Evolutionary conservation across 2,329 filamentous ascomycete genomes (phyloP).

Genomic region (Diaporthe sp.): DNA sequence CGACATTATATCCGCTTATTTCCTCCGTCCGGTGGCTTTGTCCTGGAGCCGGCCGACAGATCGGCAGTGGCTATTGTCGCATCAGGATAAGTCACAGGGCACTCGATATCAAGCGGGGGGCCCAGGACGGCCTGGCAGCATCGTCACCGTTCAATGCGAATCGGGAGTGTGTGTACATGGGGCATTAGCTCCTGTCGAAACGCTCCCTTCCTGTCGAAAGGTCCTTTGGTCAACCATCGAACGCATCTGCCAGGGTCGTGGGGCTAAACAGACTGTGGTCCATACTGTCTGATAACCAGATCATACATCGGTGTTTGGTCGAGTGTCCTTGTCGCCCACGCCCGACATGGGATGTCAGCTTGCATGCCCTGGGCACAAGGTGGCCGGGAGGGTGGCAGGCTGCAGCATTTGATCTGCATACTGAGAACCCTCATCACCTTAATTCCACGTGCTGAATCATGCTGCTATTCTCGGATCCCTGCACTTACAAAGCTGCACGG

Average conservation of each 20-base stretch:
- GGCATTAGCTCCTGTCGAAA: not conserved
- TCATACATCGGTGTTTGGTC: constrained; percentile 13
- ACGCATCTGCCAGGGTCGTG: not conserved
- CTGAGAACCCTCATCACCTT: constrained; percentile 26
- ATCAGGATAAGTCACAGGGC: constrained; percentile 10
- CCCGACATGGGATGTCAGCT: not conserved
- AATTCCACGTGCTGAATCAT: constrained; percentile 35
- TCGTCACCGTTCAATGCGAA: not conserved
- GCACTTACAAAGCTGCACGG: constrained; percentile 30
- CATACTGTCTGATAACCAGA: constrained; percentile 5
- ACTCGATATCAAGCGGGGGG: not conserved
- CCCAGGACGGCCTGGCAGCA: not conserved
- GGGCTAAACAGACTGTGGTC: not conserved
- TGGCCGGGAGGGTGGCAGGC: constrained; percentile 13
- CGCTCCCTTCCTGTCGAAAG: not conserved
- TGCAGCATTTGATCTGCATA: constrained; percentile 28
- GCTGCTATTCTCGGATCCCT: constrained; percentile 32
- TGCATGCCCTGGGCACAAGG: constrained; percentile 5
- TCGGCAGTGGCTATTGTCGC: constrained; percentile 7
- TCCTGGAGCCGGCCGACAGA: not conserved
- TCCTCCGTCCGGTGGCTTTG: not conserved
- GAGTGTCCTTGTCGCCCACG: not conserved
- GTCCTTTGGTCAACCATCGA: not conserved
- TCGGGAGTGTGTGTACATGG: not conserved
- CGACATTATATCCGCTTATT: not conserved